Evolutionary conservation across 441 rosid species (phyloP).

Genomic region (Eruca vesicaria): DNA sequence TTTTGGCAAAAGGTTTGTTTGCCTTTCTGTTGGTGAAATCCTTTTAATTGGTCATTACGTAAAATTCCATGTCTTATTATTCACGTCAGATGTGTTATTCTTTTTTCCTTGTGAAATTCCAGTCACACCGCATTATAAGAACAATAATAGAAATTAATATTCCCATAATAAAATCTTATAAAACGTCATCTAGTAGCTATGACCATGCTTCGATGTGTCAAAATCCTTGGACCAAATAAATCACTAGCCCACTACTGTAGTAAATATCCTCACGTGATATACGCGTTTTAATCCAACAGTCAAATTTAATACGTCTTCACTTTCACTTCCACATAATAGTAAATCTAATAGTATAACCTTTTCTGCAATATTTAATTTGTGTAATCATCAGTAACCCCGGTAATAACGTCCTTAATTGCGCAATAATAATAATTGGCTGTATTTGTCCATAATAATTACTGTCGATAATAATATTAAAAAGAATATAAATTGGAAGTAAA

Average conservation of each 20-base stretch:
- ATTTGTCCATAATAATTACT: neutral
- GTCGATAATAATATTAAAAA: neutral
- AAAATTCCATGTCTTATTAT: slow-evolving; percentile 14
- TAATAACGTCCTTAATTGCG: neutral
- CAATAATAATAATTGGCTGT: neutral
- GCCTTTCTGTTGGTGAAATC: slow-evolving; percentile 25
- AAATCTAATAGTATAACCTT: neutral
- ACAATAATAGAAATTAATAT: neutral
- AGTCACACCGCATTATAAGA: slow-evolving; percentile 30
- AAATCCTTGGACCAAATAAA: slow-evolving; percentile 8
- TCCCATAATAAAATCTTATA: neutral
- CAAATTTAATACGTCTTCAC: slow-evolving; percentile 3
- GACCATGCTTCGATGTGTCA: neutral
- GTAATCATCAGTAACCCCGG: neutral
- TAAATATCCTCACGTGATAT: slow-evolving; percentile 23
- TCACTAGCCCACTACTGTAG: neutral
- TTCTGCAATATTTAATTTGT: neutral
- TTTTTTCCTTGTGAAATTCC: neutral
- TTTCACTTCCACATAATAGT: neutral
- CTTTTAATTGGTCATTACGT: slow-evolving; percentile 22
- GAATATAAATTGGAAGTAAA: neutral
- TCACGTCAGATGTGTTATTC: neutral
- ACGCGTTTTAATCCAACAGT: neutral
- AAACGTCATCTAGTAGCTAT: neutral
- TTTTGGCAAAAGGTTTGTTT: slow-evolving; percentile 20